A percentile compares a stretch with the other conserved stretches of the same genome.
These are phyloP conservation scores for Blastobotrys parvus DNA, from an alignment of 805 yeast genomes.

Conservation along the genomic window DNA sequence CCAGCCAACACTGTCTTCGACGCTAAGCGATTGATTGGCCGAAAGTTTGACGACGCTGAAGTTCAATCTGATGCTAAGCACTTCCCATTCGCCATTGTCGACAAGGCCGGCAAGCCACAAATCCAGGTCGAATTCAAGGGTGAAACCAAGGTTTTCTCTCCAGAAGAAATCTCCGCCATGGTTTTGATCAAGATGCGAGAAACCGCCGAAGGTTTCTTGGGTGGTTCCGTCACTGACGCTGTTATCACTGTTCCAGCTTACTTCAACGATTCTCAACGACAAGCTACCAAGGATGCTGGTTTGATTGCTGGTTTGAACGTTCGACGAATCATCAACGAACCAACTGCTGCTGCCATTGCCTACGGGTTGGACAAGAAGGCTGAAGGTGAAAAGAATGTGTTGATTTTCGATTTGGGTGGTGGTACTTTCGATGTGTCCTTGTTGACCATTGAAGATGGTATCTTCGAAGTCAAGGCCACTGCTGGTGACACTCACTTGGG, in stretches of 20 bases:
- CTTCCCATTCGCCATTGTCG: conserved; percentile 77
- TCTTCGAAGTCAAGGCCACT: conserved; percentile 94
- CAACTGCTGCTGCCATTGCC: conserved; percentile 98
- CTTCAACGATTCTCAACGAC: conserved; percentile 96
- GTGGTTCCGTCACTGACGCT: conserved; percentile 77
- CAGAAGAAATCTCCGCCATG: conserved; percentile 94
- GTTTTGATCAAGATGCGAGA: conserved; percentile 86
- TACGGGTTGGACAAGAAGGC: conserved; percentile 73
- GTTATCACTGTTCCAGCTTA: conserved; percentile 96
- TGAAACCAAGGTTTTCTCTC: conserved; percentile 77
- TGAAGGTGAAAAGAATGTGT: conserved; percentile 75
- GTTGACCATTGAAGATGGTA: conserved; percentile 89
- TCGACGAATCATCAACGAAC: conserved; percentile 91
- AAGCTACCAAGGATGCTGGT: conserved; percentile 98
- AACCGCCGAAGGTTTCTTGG: conserved; percentile 86
- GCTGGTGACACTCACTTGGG: conserved; percentile 90
- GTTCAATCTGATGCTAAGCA: conserved; percentile 76
- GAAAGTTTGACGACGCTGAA: conserved; percentile 69
- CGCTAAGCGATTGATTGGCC: conserved; percentile 90
- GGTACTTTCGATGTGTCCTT: conserved; percentile 98
- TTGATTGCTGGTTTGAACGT: conserved; percentile 92
- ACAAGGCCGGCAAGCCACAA: conserved; percentile 77
- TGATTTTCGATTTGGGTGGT: conserved; percentile 96
- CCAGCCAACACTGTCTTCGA: conserved; percentile 91
- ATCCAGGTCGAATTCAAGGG: conserved; percentile 85